Percentiles rank a stretch among this genome's conserved stretches.
These are phyloP conservation scores for Solanum corneliomulleri DNA, from an alignment of 257 asterid species.

Conservation along the genomic window DNA sequence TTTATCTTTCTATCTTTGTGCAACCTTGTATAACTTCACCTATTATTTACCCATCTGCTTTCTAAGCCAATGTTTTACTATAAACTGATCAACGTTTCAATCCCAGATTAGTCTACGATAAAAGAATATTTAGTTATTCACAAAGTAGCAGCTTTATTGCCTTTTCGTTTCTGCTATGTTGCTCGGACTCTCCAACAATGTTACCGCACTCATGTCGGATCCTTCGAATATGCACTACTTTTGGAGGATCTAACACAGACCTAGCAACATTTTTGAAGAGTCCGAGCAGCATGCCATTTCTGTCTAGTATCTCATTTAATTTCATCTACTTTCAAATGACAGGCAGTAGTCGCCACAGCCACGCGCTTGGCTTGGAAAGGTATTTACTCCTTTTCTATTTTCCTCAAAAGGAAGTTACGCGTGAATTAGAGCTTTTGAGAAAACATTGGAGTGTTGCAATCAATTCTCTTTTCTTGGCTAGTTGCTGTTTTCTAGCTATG, in stretches of 20 bases:
- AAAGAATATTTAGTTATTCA: neutral
- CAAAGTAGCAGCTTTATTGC: neutral
- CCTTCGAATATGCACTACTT: neutral
- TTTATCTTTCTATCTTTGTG: neutral
- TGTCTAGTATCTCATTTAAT: neutral
- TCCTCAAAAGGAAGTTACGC: neutral
- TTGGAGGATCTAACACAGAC: neutral
- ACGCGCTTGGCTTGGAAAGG: constrained; percentile 77
- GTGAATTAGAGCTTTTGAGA: neutral
- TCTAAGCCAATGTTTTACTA: neutral
- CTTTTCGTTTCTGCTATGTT: neutral
- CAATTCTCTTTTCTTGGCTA: neutral
- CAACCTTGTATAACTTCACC: neutral
- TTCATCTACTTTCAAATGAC: constrained; percentile 4
- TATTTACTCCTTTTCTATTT: neutral
- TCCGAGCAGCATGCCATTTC: neutral
- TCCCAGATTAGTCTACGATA: neutral
- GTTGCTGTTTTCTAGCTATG: neutral
- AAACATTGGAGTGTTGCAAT: neutral
- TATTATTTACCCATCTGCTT: neutral
- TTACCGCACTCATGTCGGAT: neutral
- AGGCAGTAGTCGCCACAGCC: constrained; percentile 82
- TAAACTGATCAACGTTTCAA: neutral
- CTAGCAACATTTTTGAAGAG: neutral
- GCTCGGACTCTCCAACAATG: neutral